These are phyloP conservation scores for Apiospora saccharicola DNA, from an alignment of 2,329 filamentous ascomycete species.

Conservation along the genomic window DNA sequence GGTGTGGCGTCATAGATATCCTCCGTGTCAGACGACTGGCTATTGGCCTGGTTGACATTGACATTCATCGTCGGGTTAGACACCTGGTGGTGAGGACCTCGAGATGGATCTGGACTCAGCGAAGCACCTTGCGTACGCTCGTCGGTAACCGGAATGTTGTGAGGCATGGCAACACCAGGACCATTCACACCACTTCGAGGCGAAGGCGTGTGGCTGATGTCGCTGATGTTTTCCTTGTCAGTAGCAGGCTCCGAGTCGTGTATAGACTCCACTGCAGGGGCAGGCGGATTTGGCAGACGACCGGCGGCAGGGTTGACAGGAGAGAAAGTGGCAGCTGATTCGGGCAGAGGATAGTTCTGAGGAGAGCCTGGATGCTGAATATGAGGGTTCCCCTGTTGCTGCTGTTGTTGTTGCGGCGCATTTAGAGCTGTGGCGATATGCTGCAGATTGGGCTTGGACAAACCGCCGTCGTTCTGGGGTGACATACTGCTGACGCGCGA, in stretches of 20 bases:
- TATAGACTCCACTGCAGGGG: slow-evolving; percentile 4
- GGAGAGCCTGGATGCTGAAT: slow-evolving; percentile 28
- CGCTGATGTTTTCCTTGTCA: slow-evolving; percentile 19
- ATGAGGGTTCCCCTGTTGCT: slow-evolving; percentile 24
- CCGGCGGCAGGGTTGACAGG: slow-evolving; percentile 27
- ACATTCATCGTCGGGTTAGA: slow-evolving; percentile 39
- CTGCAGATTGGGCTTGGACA: slow-evolving; percentile 30
- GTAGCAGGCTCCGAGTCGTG: background rate
- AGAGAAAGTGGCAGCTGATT: slow-evolving; percentile 27
- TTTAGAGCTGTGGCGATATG: slow-evolving; percentile 35
- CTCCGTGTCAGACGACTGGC: slow-evolving; percentile 31
- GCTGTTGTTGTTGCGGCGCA: slow-evolving; percentile 22
- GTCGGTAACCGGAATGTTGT: slow-evolving; percentile 24
- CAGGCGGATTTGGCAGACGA: slow-evolving; percentile 23
- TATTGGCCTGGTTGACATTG: slow-evolving; percentile 39
- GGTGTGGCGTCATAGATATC: slow-evolving; percentile 44
- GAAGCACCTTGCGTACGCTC: slow-evolving; percentile 33
- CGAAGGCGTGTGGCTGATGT: slow-evolving; percentile 27
- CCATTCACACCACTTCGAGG: slow-evolving; percentile 31
- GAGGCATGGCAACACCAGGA: slow-evolving; percentile 9
- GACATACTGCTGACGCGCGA: slow-evolving; percentile 29
- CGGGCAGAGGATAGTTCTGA: slow-evolving; percentile 27
- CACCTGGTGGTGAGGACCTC: slow-evolving; percentile 33
- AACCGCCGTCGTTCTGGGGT: slow-evolving; percentile 29
- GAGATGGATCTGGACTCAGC: slow-evolving; percentile 23